These are phyloP conservation scores for Cladophialophora yegresii DNA, from an alignment of 2,329 filamentous ascomycete species.

Conservation along the genomic window DNA sequence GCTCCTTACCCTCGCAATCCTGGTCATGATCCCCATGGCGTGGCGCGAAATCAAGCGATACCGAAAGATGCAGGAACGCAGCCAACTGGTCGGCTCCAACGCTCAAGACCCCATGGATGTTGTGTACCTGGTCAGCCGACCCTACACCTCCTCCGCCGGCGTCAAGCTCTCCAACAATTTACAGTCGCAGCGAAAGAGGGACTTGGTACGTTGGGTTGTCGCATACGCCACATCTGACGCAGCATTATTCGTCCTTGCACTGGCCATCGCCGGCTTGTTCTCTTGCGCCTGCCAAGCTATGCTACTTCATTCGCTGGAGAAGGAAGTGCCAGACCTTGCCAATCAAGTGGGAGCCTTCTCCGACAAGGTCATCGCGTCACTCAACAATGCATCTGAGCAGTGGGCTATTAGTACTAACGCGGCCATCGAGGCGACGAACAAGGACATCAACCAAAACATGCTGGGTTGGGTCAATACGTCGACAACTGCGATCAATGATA, in stretches of 20 bases:
- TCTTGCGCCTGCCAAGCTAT: conserved; percentile 80
- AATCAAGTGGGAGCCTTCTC: conserved; percentile 77
- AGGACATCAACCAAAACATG: conserved; percentile 78
- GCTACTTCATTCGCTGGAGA: conserved; percentile 71
- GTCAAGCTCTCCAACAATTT: conserved; percentile 61
- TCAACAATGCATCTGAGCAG: conserved; percentile 70
- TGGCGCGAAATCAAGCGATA: conserved; percentile 78
- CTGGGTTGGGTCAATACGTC: conserved; percentile 85
- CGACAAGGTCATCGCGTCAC: conserved; percentile 69
- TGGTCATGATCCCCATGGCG: conserved; percentile 76
- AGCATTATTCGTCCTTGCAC: conserved; percentile 80
- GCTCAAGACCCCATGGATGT: conserved; percentile 81
- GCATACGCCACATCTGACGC: conserved; percentile 84
- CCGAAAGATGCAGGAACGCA: conserved; percentile 69
- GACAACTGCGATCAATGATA: conserved; percentile 79
- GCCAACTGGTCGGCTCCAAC: conserved; percentile 64
- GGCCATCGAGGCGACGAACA: conserved; percentile 65
- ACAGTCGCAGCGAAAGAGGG: conserved; percentile 64
- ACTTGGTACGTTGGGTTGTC: conserved; percentile 77
- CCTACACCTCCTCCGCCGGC: conserved; percentile 71
- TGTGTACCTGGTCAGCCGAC: conserved; percentile 81
- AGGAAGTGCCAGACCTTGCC: conserved; percentile 73
- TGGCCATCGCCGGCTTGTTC: conserved; percentile 79
- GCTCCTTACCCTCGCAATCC: conserved; percentile 68
- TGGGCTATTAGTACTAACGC: conserved; percentile 79